Conservation (phyloP, 805 yeast species). For the Vanderwaltozyma polyspora region DNA sequence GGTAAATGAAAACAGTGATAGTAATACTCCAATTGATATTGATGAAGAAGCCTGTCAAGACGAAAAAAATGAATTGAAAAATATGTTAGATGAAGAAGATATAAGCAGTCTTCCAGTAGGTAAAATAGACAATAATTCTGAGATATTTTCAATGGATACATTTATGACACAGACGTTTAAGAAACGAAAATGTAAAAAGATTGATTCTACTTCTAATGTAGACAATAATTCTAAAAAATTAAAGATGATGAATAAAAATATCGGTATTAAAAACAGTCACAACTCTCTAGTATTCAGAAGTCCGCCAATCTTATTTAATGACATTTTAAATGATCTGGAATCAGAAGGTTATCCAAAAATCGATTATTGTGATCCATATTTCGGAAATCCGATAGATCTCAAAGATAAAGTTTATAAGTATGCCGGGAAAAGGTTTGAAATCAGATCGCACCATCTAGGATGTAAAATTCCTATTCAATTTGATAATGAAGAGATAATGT, state of each 20-base stretch:
- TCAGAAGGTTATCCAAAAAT: slow-evolving; percentile 37
- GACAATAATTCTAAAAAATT: too few relatives aligned
- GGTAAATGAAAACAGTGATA: neutral
- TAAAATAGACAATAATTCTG: neutral
- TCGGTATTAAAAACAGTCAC: neutral
- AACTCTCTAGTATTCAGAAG: slow-evolving; percentile 7
- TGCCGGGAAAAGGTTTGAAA: slow-evolving; percentile 53
- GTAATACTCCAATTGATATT: neutral
- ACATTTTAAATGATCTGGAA: slow-evolving; percentile 38
- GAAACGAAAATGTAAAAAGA: slow-evolving; percentile 3
- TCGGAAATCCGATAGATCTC: slow-evolving; percentile 40
- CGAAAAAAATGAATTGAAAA: neutral
- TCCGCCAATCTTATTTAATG: slow-evolving; percentile 16
- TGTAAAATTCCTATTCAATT: slow-evolving; percentile 24
- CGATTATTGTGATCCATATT: slow-evolving; percentile 54
- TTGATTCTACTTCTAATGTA: neutral
- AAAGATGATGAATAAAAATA: too few relatives aligned
- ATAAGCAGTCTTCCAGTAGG: neutral
- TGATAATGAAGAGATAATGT: slow-evolving; percentile 9
- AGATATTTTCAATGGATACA: slow-evolving; percentile 10
- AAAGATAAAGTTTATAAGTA: slow-evolving; percentile 45
- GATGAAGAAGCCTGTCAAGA: neutral
- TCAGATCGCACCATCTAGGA: slow-evolving; percentile 32
- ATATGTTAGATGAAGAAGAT: neutral
- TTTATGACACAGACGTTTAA: slow-evolving; percentile 16